phyloP scores from a whole-genome alignment of 2,329 filamentous ascomycete genomes.

The Lomentospora prolificans region DNA sequence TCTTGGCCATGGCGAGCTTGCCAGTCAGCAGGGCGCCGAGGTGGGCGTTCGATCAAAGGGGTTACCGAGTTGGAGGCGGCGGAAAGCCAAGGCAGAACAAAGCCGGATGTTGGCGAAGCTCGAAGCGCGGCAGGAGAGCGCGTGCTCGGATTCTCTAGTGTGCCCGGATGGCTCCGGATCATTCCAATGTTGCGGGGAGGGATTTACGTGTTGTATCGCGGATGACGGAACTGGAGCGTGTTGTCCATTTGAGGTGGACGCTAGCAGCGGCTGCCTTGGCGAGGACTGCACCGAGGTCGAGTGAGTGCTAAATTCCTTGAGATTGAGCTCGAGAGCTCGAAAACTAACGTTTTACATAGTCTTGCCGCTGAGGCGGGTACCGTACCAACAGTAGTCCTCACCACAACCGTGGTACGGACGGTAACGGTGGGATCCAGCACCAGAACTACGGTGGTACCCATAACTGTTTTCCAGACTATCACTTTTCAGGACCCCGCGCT shows the following conservation, averaged over 20 bases:
- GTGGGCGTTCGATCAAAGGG: neutral
- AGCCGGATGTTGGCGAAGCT: neutral
- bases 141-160: constrained; percentile 1
- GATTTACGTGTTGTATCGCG: neutral
- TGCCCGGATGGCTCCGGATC: constrained; percentile 1
- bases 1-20: neutral
- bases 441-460: constrained; percentile 11
- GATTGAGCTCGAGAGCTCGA: no score
- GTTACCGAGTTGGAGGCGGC: neutral
- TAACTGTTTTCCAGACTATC: constrained; percentile 16
- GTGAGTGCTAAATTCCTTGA: neutral
- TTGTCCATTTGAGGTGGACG: neutral
- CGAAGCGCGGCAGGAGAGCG: neutral
- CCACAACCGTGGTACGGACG: constrained; percentile 12
- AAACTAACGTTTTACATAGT: no score
- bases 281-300: neutral
- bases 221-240: constrained; percentile 2
- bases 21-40: neutral
- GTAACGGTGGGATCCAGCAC: constrained; percentile 13
- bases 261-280: neutral
- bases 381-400: constrained; percentile 3
- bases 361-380: neutral
- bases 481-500: constrained; percentile 17
- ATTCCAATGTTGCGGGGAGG: constrained; percentile 5
- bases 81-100: neutral